These are phyloP conservation scores for Penicillium alfredii DNA, from an alignment of 495 filamentous ascomycete genomes.

Conservation along the genomic window DNA sequence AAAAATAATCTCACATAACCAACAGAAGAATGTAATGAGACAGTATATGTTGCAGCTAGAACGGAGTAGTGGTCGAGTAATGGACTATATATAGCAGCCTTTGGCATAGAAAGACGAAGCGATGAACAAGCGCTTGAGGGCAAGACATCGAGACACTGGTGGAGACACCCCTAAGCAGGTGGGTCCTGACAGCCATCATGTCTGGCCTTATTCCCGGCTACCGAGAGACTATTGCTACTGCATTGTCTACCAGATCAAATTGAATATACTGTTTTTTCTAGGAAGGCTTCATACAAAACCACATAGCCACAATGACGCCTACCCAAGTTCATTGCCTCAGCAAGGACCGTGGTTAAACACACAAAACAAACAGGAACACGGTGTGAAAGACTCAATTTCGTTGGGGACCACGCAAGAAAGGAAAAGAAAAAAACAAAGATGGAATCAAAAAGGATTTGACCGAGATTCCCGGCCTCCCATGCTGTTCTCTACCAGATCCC, in stretches of 20 bases:
- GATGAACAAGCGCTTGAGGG: no score
- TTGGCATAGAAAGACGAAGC: no score
- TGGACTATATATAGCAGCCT: no score
- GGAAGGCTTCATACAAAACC: conserved; percentile 20
- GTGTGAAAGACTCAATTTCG: conserved; percentile 31
- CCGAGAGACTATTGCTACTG: no score
- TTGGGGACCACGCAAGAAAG: conserved; percentile 21
- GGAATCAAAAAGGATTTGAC: conserved; percentile 25
- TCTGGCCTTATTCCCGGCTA: no score
- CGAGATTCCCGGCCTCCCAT: conserved; percentile 20
- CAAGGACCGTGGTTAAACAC: conserved; percentile 5
- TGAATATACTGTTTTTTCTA: conserved; percentile 18
- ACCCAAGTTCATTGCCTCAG: conserved; percentile 22
- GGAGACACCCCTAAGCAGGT: no score
- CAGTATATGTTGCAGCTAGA: no score
- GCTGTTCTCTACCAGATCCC: conserved; percentile 32
- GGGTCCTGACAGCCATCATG: conserved; percentile 12
- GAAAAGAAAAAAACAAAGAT: conserved; percentile 22
- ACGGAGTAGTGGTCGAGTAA: no score
- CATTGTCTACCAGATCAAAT: background rate
- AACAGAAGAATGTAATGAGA: no score
- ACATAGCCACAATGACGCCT: conserved; percentile 22
- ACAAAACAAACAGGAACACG: conserved; percentile 14
- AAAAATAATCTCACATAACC: no score
- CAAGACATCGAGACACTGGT: no score